Conservation (phyloP, 1,284 basidiomycete genomes). For the Austroboletus novae-zelandiae region DNA sequence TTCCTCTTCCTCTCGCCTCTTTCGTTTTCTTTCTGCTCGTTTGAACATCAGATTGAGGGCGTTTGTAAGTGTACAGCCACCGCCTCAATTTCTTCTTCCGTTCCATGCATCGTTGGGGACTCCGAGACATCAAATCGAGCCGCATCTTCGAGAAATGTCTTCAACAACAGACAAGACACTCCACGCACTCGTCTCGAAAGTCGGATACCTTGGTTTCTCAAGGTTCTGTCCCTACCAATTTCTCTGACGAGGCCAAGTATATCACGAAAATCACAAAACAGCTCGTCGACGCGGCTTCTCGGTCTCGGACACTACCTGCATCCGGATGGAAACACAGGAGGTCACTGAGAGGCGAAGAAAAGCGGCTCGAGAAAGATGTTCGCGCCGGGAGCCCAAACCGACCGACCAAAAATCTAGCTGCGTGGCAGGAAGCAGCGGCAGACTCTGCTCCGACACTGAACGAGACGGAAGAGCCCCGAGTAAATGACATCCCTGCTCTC, state of each 20-base stretch:
- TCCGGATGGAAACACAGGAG: slow-evolving; percentile 30
- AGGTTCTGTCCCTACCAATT: background rate
- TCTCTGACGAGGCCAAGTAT: slow-evolving; percentile 9
- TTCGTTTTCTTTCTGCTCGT: slow-evolving; percentile 68
- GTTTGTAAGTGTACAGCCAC: slow-evolving; percentile 26
- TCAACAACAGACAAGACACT: slow-evolving; percentile 1
- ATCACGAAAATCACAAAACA: slow-evolving; percentile 29
- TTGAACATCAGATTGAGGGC: slow-evolving; percentile 65
- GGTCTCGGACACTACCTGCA: slow-evolving; percentile 21
- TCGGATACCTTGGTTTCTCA: background rate
- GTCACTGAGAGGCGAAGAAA: slow-evolving; percentile 33
- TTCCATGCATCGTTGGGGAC: slow-evolving; percentile 26
- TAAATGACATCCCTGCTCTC: slow-evolving; percentile 21
- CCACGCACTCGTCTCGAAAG: slow-evolving; percentile 2
- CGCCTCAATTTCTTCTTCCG: slow-evolving; percentile 16
- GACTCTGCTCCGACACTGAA: slow-evolving; percentile 10
- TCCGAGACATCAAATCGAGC: slow-evolving; percentile 17
- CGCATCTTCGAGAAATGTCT: slow-evolving; percentile 12
- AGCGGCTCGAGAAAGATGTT: slow-evolving; percentile 25
- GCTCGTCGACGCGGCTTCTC: slow-evolving; percentile 27
- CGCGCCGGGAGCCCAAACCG: slow-evolving; percentile 2
- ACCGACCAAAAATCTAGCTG: slow-evolving; percentile 18
- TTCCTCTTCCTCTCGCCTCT: slow-evolving; percentile 66
- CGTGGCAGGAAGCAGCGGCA: slow-evolving; percentile 21
- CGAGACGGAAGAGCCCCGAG: slow-evolving; percentile 14